phyloP scores from a whole-genome alignment of 2,329 filamentous ascomycete genomes.

The Paecilomyces niveus region DNA sequence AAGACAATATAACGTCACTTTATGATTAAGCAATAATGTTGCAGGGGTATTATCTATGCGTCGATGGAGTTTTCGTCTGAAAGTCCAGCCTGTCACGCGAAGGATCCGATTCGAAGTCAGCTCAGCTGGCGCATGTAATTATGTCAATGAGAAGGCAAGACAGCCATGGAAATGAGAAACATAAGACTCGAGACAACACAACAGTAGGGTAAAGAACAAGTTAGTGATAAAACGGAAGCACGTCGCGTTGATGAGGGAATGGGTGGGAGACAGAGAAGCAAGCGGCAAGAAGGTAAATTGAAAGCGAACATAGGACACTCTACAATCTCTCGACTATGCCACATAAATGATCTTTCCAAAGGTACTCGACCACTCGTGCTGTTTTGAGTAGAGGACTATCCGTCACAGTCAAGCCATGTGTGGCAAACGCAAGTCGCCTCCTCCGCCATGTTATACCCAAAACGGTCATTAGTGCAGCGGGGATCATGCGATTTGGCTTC shows the following conservation, averaged over 20 bases:
- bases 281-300: not conserved
- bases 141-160: not conserved
- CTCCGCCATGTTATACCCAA: not conserved
- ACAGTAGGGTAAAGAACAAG: not conserved
- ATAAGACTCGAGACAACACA: not conserved
- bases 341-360: not conserved
- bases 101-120: not conserved
- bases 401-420: not conserved
- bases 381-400: not conserved
- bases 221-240: not conserved
- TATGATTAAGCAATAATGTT: not conserved
- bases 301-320: not conserved
- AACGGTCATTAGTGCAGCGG: not conserved
- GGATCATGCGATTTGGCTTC: not conserved
- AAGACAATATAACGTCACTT: not conserved
- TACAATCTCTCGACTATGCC: not conserved
- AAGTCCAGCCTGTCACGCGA: not conserved
- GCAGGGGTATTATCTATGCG: not conserved
- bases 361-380: not conserved
- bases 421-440: not conserved
- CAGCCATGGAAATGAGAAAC: not conserved
- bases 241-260: not conserved
- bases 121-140: not conserved
- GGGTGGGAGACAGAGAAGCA: not conserved
- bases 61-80: not conserved